Conservation (phyloP, 139 green algal species). For the Tetraselmis chui region DNA sequence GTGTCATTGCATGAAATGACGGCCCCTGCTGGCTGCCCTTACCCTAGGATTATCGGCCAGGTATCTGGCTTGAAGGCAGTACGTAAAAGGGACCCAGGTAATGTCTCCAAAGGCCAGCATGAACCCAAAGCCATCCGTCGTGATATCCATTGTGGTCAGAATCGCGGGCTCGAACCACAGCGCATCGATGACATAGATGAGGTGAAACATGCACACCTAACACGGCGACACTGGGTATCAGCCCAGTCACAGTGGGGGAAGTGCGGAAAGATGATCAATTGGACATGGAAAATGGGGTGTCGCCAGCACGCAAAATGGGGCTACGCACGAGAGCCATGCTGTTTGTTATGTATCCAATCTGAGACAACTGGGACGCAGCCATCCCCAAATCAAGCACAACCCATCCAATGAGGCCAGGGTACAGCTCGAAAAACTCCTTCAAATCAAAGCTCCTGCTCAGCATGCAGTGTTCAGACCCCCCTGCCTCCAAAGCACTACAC, state of each 20-base stretch:
- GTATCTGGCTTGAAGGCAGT: conserved; percentile 76
- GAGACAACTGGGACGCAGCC: conserved; percentile 55
- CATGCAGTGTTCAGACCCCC: too few relatives aligned
- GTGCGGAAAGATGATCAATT: too few relatives aligned
- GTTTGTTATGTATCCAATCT: conserved; percentile 40
- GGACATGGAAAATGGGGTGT: too few relatives aligned
- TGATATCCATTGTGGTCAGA: conserved; percentile 98
- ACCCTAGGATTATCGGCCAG: conserved; percentile 58
- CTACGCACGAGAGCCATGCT: conserved; percentile 66
- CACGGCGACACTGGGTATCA: too few relatives aligned
- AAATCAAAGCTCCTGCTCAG: conserved; percentile 64
- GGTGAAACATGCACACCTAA: conserved; percentile 64
- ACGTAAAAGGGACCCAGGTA: conserved; percentile 95
- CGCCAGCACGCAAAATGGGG: too few relatives aligned
- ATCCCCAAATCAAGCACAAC: conserved; percentile 53
- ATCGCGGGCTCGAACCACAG: conserved; percentile 73
- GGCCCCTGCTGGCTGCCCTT: too few relatives aligned
- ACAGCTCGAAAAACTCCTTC: conserved; percentile 94
- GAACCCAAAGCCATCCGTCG: conserved; percentile 95
- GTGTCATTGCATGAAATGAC: too few relatives aligned
- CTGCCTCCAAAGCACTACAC: too few relatives aligned
- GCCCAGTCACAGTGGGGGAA: too few relatives aligned
- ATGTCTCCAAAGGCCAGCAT: conserved; percentile 98
- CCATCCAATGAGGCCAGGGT: conserved; percentile 76
- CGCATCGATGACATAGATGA: conserved; percentile 53